Conservation (phyloP, 345 rosid species). For the Salix purpurea region DNA sequence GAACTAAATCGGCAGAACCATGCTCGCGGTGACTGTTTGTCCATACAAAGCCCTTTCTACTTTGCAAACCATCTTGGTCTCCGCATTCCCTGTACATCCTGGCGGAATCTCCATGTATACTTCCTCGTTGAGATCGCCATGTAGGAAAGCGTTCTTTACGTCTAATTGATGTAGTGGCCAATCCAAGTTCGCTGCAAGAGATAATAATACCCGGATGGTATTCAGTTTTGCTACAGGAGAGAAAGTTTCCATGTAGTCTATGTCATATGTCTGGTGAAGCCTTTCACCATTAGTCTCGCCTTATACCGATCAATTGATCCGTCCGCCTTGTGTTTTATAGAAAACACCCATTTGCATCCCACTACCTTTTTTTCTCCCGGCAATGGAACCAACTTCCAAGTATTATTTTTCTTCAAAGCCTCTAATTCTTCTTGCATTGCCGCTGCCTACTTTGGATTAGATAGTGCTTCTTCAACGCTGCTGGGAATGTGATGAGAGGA, state of each 20-base stretch:
- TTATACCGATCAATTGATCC: not conserved
- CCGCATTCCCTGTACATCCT: fast-evolving
- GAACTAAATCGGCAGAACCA: not conserved
- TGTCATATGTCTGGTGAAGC: not conserved
- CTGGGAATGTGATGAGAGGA: fast-evolving
- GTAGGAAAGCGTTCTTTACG: not conserved
- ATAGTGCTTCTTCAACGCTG: not conserved
- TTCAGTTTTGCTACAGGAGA: fast-evolving
- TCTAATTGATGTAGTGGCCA: not conserved
- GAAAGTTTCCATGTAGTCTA: not conserved
- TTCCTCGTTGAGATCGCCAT: not conserved
- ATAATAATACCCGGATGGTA: not conserved
- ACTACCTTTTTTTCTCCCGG: too few species aligned
- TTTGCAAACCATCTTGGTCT: too few species aligned
- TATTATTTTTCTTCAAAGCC: not conserved
- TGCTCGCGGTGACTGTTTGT: not conserved
- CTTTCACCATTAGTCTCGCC: not conserved
- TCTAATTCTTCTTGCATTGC: not conserved
- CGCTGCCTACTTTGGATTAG: not conserved
- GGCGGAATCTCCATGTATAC: not conserved
- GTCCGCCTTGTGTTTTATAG: not conserved
- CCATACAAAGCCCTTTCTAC: not conserved
- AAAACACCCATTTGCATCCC: not conserved
- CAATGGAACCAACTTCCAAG: not conserved
- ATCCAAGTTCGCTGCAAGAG: not conserved